Conservation (phyloP, 2,329 filamentous ascomycete species). For the Grosmannia penicillata region DNA sequence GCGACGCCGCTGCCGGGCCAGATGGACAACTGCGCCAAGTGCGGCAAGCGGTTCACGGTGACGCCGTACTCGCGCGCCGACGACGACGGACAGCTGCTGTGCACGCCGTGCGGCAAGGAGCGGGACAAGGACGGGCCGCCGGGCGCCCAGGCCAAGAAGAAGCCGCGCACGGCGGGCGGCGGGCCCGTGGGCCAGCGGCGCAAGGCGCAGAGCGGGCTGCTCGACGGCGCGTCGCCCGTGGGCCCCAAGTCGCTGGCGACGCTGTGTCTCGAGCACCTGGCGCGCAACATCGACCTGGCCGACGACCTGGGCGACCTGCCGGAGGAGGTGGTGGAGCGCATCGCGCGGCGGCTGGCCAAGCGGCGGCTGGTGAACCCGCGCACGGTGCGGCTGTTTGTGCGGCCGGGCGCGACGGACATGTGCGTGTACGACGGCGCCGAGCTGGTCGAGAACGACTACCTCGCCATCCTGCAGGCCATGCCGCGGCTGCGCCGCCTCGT, state of each 20-base stretch:
- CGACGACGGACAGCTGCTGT: constrained; percentile 64
- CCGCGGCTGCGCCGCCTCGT: constrained; percentile 56
- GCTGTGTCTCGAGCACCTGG: constrained; percentile 46
- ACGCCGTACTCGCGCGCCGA: constrained; percentile 77
- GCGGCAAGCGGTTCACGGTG: constrained; percentile 80
- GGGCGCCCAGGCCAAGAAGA: constrained; percentile 33
- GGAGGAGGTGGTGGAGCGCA: constrained; percentile 37
- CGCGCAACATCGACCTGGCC: constrained; percentile 46
- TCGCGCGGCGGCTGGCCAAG: constrained; percentile 46
- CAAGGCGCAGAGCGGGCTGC: constrained; percentile 66
- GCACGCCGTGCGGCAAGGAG: constrained; percentile 65
- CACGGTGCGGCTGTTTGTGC: constrained; percentile 42
- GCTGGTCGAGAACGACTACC: constrained; percentile 61
- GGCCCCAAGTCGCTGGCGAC: constrained; percentile 56
- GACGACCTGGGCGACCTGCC: constrained; percentile 48
- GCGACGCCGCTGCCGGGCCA: constrained; percentile 58
- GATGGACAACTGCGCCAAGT: constrained; percentile 75
- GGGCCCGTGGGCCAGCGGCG: constrained; percentile 47
- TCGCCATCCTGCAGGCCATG: constrained; percentile 64
- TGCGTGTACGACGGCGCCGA: constrained; percentile 45
- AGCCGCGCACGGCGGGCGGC: constrained; percentile 25
- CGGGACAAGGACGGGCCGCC: constrained; percentile 47
- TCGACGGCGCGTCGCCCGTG: constrained; percentile 55
- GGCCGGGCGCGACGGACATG: constrained; percentile 33
- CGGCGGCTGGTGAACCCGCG: constrained; percentile 37